Conservation (phyloP, 2,329 filamentous ascomycete species). For the Knufia fluminis region DNA sequence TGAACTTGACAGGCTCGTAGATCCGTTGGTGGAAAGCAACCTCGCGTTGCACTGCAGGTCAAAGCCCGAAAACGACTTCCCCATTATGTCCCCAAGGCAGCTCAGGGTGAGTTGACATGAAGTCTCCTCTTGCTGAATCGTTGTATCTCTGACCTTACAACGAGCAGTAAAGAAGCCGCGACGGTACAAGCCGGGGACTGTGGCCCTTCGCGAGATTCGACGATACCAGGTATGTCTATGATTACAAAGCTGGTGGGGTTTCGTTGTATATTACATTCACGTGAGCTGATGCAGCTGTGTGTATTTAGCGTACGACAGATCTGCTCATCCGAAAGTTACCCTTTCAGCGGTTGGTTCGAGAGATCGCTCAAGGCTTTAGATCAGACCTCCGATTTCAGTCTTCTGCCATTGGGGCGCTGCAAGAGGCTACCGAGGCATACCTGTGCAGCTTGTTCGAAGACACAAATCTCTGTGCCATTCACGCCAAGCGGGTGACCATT, state of each 20-base stretch:
- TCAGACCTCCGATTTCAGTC: conserved; percentile 4
- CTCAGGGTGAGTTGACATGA: neutral
- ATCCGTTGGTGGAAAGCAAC: neutral
- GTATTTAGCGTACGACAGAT: too few relatives aligned
- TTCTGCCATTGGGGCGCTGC: neutral
- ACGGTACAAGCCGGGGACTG: neutral
- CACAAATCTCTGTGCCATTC: conserved; percentile 78
- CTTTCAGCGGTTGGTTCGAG: too few relatives aligned
- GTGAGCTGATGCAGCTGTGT: too few relatives aligned
- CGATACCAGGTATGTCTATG: conserved; percentile 2
- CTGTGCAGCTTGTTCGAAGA: conserved; percentile 48
- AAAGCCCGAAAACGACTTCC: neutral
- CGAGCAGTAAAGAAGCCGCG: neutral
- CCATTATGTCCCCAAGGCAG: neutral
- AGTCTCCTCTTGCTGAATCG: neutral
- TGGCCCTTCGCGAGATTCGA: conserved; percentile 2
- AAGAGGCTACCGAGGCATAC: conserved; percentile 2
- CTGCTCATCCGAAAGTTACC: too few relatives aligned
- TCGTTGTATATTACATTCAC: neutral
- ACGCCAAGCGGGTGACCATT: conserved; percentile 3
- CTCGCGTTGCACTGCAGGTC: neutral
- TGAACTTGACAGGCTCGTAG: neutral
- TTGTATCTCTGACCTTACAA: neutral
- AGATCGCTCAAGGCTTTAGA: too few relatives aligned
- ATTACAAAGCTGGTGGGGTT: neutral